Percentiles rank a stretch among this genome's conserved stretches.
phyloP scores from a whole-genome alignment of 1,139 yeast genomes.

The Nakaseomyces kungkrabaensis region DNA sequence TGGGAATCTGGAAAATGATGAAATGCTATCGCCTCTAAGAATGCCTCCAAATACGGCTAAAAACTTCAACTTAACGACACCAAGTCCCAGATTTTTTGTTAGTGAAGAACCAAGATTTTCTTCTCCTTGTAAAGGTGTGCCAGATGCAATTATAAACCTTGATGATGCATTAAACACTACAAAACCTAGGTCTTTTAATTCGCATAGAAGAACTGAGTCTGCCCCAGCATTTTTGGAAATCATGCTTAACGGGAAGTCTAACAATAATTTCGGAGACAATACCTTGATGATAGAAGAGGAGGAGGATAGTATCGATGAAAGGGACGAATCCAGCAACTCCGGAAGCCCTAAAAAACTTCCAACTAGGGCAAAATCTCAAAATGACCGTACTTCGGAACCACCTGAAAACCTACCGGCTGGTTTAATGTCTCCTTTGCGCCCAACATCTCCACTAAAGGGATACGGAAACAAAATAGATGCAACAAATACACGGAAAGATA shows the following conservation, averaged over 20 bases:
- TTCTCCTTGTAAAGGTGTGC: slow-evolving; percentile 33
- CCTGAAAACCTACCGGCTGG: slow-evolving; percentile 6
- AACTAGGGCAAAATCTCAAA: not conserved
- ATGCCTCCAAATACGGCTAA: slow-evolving; percentile 3
- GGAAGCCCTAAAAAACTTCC: not conserved
- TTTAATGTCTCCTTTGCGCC: slow-evolving; percentile 22
- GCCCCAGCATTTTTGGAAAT: slow-evolving; percentile 38
- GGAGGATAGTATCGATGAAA: slow-evolving; percentile 11
- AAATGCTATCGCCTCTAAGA: not conserved
- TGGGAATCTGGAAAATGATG: not conserved
- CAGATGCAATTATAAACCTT: slow-evolving; percentile 55
- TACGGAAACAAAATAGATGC: not conserved
- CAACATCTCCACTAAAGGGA: slow-evolving; percentile 14
- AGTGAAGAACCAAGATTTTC: slow-evolving; percentile 27
- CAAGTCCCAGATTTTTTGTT: slow-evolving; percentile 26
- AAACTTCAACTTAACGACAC: slow-evolving; percentile 2
- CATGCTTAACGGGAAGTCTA: slow-evolving; percentile 9
- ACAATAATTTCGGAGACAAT: slow-evolving; percentile 3
- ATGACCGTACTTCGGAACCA: not conserved
- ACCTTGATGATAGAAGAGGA: slow-evolving; percentile 14
- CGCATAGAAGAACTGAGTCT: slow-evolving; percentile 40
- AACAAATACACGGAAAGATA: not conserved
- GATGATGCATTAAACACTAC: slow-evolving; percentile 43
- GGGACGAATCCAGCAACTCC: not conserved
- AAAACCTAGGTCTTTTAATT: slow-evolving; percentile 23